These are phyloP conservation scores for Gamsiella multidivaricata DNA, from an alignment of 192 early-diverging fungal species.

Conservation along the genomic window DNA sequence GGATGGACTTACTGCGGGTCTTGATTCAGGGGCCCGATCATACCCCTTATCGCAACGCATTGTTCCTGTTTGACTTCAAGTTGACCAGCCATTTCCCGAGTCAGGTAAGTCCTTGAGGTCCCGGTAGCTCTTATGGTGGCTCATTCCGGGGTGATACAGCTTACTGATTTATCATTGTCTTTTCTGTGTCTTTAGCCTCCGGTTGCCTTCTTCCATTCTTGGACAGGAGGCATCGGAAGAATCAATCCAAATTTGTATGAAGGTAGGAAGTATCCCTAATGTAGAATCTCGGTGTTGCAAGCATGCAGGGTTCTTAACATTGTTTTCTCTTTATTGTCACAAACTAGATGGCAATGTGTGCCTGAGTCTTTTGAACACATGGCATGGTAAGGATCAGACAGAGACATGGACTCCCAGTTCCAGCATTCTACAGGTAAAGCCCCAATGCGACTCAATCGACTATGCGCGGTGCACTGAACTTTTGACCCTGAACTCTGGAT, in stretches of 20 bases:
- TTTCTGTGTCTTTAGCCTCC: slow-evolving; percentile 50
- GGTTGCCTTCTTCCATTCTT: slow-evolving; percentile 63
- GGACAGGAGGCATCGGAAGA: slow-evolving; percentile 65
- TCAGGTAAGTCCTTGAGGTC: slow-evolving; percentile 16
- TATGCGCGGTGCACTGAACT: too few species aligned
- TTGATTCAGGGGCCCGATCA: slow-evolving; percentile 65
- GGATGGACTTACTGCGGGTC: slow-evolving; percentile 66
- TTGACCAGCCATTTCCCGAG: slow-evolving; percentile 62
- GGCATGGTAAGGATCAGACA: slow-evolving; percentile 62
- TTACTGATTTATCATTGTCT: not conserved
- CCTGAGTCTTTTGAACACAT: slow-evolving; percentile 67
- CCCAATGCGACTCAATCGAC: too few species aligned
- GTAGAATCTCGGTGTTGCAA: too few species aligned
- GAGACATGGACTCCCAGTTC: slow-evolving; percentile 65
- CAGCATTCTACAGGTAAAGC: slow-evolving; percentile 58
- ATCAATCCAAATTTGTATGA: slow-evolving; percentile 73
- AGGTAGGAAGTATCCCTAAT: slow-evolving; percentile 9
- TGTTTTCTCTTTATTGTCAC: not conserved
- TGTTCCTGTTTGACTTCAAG: slow-evolving; percentile 70
- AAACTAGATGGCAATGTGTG: slow-evolving; percentile 66
- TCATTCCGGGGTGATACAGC: not conserved
- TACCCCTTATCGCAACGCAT: slow-evolving; percentile 68
- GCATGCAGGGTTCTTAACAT: too few species aligned
- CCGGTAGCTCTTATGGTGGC: not conserved
- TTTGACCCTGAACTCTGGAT: not conserved